These are phyloP conservation scores for Candida tropicalis DNA, from an alignment of 1,139 yeast species.

Conservation along the genomic window DNA sequence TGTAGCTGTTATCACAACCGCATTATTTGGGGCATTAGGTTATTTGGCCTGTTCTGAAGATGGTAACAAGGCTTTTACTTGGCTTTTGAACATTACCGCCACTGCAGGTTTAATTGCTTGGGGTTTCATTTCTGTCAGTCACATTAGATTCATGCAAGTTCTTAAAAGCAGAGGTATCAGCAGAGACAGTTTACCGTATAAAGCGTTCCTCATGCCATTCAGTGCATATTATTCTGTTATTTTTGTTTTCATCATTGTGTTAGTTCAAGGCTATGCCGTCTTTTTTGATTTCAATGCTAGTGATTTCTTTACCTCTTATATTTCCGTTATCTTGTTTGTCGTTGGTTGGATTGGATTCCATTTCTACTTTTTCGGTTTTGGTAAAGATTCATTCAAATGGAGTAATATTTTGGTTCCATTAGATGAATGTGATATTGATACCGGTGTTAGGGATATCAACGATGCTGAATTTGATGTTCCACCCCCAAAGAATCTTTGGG, in stretches of 20 bases:
- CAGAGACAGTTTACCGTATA: conserved; percentile 70
- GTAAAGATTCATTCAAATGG: conserved; percentile 31
- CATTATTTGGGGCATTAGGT: conserved; percentile 66
- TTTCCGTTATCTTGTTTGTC: conserved; percentile 61
- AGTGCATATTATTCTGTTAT: conserved; percentile 60
- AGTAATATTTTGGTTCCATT: conserved; percentile 42
- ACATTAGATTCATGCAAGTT: conserved; percentile 67
- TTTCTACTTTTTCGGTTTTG: conserved; percentile 45
- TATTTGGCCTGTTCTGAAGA: conserved; percentile 64
- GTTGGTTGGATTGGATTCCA: conserved; percentile 56
- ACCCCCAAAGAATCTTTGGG: conserved; percentile 45
- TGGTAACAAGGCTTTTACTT: conserved; percentile 73
- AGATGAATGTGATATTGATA: conserved; percentile 62
- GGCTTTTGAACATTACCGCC: conserved; percentile 82
- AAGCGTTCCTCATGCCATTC: conserved; percentile 63
- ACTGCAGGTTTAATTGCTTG: conserved; percentile 77
- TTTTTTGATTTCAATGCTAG: conserved; percentile 58
- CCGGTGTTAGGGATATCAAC: conserved; percentile 61
- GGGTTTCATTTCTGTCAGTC: conserved; percentile 68
- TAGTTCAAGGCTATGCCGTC: conserved; percentile 71
- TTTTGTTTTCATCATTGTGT: conserved; percentile 53
- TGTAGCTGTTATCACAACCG: conserved; percentile 57
- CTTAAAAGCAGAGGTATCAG: conserved; percentile 60
- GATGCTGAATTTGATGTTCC: conserved; percentile 54
- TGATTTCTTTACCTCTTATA: conserved; percentile 64